A percentile compares a stretch with the other conserved stretches of the same genome.
Conservation (phyloP, 257 asterid species). For the Petrea volubilis region DNA sequence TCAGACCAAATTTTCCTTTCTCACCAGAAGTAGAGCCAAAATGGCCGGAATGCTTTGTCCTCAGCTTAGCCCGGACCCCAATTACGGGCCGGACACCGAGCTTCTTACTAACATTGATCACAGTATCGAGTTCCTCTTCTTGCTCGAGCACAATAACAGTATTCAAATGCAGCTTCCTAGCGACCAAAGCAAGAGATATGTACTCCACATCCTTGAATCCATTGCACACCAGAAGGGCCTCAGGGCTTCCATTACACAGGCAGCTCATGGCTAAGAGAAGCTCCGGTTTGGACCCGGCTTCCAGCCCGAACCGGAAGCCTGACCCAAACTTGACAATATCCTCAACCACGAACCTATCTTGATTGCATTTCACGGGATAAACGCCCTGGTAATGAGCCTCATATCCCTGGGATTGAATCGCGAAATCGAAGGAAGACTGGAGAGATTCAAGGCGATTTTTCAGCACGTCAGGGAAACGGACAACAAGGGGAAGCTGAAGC, state of each 20-base stretch:
- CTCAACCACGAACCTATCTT: slow-evolving; percentile 82
- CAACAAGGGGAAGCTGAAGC: slow-evolving; percentile 72
- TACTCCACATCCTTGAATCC: slow-evolving; percentile 95
- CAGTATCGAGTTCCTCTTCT: slow-evolving; percentile 82
- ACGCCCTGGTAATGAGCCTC: slow-evolving; percentile 89
- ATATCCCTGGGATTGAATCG: slow-evolving; percentile 67
- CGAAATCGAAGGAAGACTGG: slow-evolving; percentile 64
- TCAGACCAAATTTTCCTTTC: slow-evolving; percentile 92
- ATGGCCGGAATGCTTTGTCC: slow-evolving; percentile 92
- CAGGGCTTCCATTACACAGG: slow-evolving; percentile 76
- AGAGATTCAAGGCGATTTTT: slow-evolving; percentile 73
- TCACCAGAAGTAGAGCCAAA: slow-evolving; percentile 99
- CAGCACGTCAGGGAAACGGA: slow-evolving; percentile 84
- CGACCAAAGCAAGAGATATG: slow-evolving; percentile 78
- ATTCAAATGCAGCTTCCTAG: slow-evolving; percentile 70
- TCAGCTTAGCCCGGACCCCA: slow-evolving; percentile 88
- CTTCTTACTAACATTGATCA: slow-evolving; percentile 65
- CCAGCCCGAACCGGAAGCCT: slow-evolving; percentile 78
- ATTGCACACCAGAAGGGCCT: slow-evolving; percentile 79
- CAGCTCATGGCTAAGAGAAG: slow-evolving; percentile 93
- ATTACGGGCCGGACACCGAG: slow-evolving; percentile 79
- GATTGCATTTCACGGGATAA: slow-evolving; percentile 95
- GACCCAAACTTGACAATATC: slow-evolving; percentile 91
- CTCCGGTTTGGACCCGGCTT: slow-evolving; percentile 98
- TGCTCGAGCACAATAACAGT: slow-evolving; percentile 92